phyloP scores from a whole-genome alignment of 2,329 filamentous ascomycete genomes.

The Diplodia mutila region DNA sequence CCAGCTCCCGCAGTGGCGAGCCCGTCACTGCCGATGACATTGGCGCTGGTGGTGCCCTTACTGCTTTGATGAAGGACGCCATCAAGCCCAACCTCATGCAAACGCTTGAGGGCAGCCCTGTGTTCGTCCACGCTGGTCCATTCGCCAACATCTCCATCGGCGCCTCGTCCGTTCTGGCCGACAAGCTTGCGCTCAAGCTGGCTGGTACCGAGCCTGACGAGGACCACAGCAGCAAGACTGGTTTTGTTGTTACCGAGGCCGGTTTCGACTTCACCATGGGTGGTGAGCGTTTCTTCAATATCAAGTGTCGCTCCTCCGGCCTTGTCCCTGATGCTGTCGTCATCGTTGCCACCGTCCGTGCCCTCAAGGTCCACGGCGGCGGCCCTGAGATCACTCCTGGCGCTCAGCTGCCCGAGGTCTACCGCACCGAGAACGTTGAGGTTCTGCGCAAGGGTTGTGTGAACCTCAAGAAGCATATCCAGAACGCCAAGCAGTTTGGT shows the following conservation, averaged over 20 bases:
- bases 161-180: conserved; percentile 91
- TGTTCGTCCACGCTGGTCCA: conserved; percentile 95
- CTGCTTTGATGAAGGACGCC: conserved; percentile 94
- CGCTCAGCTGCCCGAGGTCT: conserved; percentile 81
- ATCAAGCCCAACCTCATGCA: conserved; percentile 99
- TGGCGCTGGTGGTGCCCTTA: conserved; percentile 87
- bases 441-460: conserved; percentile 87
- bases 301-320: conserved; percentile 95
- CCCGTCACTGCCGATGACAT: conserved; percentile 96
- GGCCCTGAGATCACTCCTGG: conserved; percentile 92
- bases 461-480: conserved; percentile 94
- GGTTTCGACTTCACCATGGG: conserved; percentile 99
- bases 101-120: conserved; percentile 92
- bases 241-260: conserved; percentile 94
- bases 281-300: conserved; percentile 99
- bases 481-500: conserved; percentile 85
- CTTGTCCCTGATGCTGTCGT: conserved; percentile 92
- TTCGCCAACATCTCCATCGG: conserved; percentile 99
- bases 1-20: conserved; percentile 80
- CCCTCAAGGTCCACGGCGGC: conserved; percentile 94
- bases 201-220: conserved; percentile 93
- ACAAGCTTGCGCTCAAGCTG: conserved; percentile 94
- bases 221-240: conserved; percentile 77
- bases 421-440: conserved; percentile 91
- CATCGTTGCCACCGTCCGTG: conserved; percentile 91